Conservation (phyloP, 148 eudicot genomes). For the Vaccinium vitisidaea region DNA sequence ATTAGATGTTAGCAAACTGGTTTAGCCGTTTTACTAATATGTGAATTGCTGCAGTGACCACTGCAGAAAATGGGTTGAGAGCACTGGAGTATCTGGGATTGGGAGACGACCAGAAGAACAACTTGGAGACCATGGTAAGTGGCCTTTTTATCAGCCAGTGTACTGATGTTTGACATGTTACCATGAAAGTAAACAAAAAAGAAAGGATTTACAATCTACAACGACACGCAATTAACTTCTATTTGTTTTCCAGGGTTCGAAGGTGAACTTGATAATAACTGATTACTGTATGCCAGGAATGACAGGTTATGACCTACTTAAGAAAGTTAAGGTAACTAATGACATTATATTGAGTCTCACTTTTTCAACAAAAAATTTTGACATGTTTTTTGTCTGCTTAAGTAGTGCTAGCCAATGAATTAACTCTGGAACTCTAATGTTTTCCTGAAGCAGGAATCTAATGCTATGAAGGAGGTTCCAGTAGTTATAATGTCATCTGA, state of each 20-base stretch:
- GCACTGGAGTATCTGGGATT: slow-evolving; percentile 75
- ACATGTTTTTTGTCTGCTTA: not conserved
- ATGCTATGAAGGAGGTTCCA: slow-evolving; percentile 61
- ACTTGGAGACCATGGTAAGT: slow-evolving; percentile 39
- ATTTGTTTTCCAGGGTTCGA: slow-evolving; percentile 35
- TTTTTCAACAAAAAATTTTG: not conserved
- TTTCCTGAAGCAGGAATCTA: slow-evolving; percentile 52
- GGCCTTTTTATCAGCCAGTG: not conserved
- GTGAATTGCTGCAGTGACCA: slow-evolving; percentile 46
- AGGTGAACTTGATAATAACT: slow-evolving; percentile 66
- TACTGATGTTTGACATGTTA: not conserved
- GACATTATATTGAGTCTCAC: not conserved
- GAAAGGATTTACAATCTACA: not conserved
- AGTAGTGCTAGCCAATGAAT: not conserved
- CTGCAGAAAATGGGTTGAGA: slow-evolving; percentile 62
- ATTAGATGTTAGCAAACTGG: not conserved
- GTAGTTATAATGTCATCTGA: slow-evolving; percentile 87
- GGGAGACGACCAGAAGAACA: slow-evolving; percentile 38
- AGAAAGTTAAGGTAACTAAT: slow-evolving; percentile 63
- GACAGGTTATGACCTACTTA: slow-evolving; percentile 87
- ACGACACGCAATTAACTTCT: not conserved
- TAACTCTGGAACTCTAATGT: not conserved
- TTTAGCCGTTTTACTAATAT: not conserved
- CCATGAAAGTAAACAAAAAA: not conserved
- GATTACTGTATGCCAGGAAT: slow-evolving; percentile 88